Evolutionary conservation across 1,139 yeast genomes (phyloP), one percentile per base, ranked within the genome.

Genomic region (Pichia sp.): DNA sequence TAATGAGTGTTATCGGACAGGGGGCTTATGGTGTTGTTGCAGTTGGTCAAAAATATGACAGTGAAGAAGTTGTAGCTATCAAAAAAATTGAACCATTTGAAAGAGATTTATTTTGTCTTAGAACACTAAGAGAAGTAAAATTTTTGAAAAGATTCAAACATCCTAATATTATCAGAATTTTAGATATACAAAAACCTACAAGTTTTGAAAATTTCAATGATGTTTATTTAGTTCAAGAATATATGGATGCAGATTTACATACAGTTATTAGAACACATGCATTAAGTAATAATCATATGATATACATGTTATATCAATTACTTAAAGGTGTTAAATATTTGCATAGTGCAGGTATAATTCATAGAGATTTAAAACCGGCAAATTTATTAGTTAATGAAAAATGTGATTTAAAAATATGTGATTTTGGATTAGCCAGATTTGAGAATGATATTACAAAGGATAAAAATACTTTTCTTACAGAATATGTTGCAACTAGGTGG

Each of bases 1-100:
- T 76, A 2, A 55, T 62, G 20, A 66, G 67, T 35, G 62, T 73
- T 9, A 57, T 87, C 12, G 99, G 98, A 12, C 96, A 90, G 63
- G 99, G 99, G 11, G 97, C 98, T 1, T 92, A 92, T 60, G 98
- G 99, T 1, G 80, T 92, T 25, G 98, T 92, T 27, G 90, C 96
- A 55, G 79, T 90, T 27, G 98, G 97, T 0, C 65, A 81, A 20
- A 96, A 89, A 64, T 73, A 76, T 55, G 95, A 95, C 11, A 76
- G 92, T 4, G 51, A 56, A 0, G 80, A 81, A 45, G 85, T 83
- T 47, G 98, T 92, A 27, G 99, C 99, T 37, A 89, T 92, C 58
- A 92, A 92, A 67, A 90, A 89, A 66, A 87, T 92, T 48, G 87
- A 87, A 55, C 97, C 97, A 6, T 92, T 92, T 63, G 95, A 86